Base-by-base conservation (phyloP, 495 filamentous ascomycete species). In the Cetradonia linearis region DNA sequence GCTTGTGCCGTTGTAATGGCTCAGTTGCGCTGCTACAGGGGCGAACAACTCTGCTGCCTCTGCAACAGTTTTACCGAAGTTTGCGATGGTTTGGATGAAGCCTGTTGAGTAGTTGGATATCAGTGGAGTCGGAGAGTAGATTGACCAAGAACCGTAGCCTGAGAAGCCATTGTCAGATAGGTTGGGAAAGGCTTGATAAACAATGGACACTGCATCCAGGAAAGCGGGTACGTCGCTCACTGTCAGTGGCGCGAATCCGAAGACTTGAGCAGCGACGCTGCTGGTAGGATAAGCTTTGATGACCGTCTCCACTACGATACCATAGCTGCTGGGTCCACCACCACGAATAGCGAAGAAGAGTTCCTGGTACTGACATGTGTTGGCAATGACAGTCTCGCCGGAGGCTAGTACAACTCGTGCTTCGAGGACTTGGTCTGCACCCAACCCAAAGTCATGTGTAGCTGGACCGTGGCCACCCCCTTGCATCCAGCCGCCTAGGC, bases 311-410 rank as follows among this genome's bases (percentile, higher is more conserved):
- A 75, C 56, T 16, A 78, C 74, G 18, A 80, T 71, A 28, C 73
- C 78, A 58, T 76, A 81, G 42, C 71, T 79, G n/a, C 77, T 76
- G 8, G 69, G 69, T 7, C 79, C 79, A 11, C 71, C 71, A 11
- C 81, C 81, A 28, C 81, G 73, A 28, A 85, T 68, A 4, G 77
- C 77, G 65, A 78, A 86, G 74, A 84, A 87, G 11, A 86, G 77
- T 46, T 86, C 84, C 0, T 78, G 61, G 59, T 86, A 75, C 37
- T 69, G 71, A 16, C 70, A 63, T 13, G 76, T 65, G 38, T 76
- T 78, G 10, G 79, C 81, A 0, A 76, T 83, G 4, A 77, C 69
- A 27, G 78, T 75, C 20, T 66, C 59, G 13, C 83, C 83, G 34
- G 80, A 74, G 20, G 81, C 74, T 0, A 80, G 76, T n/a, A 86